These are phyloP conservation scores for Leptographium lundbergii DNA, from an alignment of 2,329 filamentous ascomycete genomes.

Conservation along the genomic window DNA sequence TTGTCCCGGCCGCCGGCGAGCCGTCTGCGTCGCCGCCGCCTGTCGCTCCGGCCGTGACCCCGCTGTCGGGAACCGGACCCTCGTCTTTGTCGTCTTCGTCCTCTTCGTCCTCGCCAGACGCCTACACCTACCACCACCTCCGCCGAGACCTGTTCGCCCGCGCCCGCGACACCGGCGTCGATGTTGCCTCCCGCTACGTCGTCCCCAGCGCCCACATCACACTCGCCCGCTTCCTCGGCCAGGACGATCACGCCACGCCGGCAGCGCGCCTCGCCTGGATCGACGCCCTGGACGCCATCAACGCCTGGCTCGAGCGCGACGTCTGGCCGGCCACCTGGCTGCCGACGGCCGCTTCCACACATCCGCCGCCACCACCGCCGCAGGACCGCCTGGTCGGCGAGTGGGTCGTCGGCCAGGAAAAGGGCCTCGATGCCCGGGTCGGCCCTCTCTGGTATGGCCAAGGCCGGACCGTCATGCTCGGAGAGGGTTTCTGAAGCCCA, in stretches of 20 bases:
- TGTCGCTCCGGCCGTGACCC: slow-evolving; percentile 20
- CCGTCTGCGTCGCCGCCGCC: slow-evolving; percentile 26
- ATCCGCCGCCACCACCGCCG: slow-evolving; percentile 3
- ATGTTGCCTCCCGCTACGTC: slow-evolving; percentile 67
- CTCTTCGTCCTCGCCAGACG: slow-evolving; percentile 31
- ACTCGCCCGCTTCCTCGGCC: slow-evolving; percentile 64
- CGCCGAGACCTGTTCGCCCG: slow-evolving; percentile 62
- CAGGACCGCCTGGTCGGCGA: slow-evolving; percentile 42
- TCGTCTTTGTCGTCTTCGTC: neutral
- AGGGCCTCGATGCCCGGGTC: slow-evolving; percentile 60
- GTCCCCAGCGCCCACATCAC: slow-evolving; percentile 87
- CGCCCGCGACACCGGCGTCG: slow-evolving; percentile 48
- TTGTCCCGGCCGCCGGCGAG: slow-evolving; percentile 66
- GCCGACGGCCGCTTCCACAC: slow-evolving; percentile 3
- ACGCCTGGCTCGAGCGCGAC: slow-evolving; percentile 56
- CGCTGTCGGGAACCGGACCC: neutral
- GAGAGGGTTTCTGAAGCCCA: slow-evolving; percentile 49
- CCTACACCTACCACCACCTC: slow-evolving; percentile 83
- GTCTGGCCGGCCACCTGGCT: slow-evolving; percentile 47
- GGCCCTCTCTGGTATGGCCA: slow-evolving; percentile 82
- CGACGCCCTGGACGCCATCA: slow-evolving; percentile 60
- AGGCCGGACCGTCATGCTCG: slow-evolving; percentile 54
- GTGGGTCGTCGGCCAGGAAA: slow-evolving; percentile 82
- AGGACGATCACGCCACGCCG: slow-evolving; percentile 47
- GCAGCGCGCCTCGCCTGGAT: slow-evolving; percentile 54